These are phyloP conservation scores for Globisporangium abappressorium DNA, from an alignment of 352 stramenopile species.

Conservation along the genomic window DNA sequence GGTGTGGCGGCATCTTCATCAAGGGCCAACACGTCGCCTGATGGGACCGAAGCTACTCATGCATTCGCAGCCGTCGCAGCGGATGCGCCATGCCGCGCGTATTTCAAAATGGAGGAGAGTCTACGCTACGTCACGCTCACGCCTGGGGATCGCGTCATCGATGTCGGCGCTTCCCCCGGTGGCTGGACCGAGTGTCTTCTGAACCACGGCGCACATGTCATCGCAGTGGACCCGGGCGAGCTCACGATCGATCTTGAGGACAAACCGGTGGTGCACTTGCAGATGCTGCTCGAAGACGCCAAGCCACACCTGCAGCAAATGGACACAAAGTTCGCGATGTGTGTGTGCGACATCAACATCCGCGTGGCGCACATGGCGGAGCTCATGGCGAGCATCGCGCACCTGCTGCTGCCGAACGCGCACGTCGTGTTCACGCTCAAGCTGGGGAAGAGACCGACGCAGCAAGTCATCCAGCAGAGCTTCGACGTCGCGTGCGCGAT, in stretches of 20 bases:
- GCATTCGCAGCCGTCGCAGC: constrained; percentile 19
- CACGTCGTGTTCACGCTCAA: constrained; percentile 38
- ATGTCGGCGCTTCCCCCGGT: constrained; percentile 51
- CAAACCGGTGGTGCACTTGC: constrained; percentile 39
- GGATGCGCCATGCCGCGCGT: constrained; percentile 44
- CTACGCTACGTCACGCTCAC: constrained; percentile 24
- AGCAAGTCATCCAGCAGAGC: constrained; percentile 18
- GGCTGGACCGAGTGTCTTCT: constrained; percentile 57
- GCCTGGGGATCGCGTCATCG: constrained; percentile 29
- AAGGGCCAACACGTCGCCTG: background rate
- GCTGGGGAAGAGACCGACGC: constrained; percentile 34
- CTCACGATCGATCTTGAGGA: constrained; percentile 31
- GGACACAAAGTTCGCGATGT: constrained; percentile 33
- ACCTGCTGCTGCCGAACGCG: constrained; percentile 20
- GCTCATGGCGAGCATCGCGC: constrained; percentile 25
- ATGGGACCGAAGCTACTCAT: background rate
- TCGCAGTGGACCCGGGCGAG: constrained; percentile 50
- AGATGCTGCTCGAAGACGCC: constrained; percentile 39
- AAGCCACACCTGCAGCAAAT: constrained; percentile 20
- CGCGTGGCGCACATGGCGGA: constrained; percentile 28
- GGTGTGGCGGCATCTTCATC: constrained; percentile 21
- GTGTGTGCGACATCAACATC: constrained; percentile 49
- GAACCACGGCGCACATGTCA: constrained; percentile 36
- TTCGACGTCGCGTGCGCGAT: constrained; percentile 11
- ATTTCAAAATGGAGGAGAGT: constrained; percentile 56